Base-by-base conservation (phyloP, 768 basidiomycete genomes). In the Podaxis sp. region DNA sequence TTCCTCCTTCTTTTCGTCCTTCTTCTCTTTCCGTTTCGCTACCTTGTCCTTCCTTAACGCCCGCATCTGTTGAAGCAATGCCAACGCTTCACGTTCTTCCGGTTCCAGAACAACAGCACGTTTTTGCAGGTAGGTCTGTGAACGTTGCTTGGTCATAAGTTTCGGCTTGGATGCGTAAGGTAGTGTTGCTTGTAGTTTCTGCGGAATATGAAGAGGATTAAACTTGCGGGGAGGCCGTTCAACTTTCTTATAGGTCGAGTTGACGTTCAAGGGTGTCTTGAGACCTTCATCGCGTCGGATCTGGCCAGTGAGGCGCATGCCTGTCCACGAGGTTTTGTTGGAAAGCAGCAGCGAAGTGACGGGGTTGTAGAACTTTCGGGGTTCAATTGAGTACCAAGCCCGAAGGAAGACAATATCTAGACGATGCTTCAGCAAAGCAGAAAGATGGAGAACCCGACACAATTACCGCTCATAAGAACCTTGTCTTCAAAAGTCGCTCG, bases 401-500 rank as follows among this genome's bases (percentile, higher is more conserved):
- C 96, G 85, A 8, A 99, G 80, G 81, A 99, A 98, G 61, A 99
- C 83, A 61, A 99, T 89, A 70, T 99, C 97, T 95, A 60, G 46
- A 33, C 49, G 48, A 19, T 61, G 26, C 57, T 59, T 19, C 22
- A 59, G 59, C 22, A 19, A 54, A 13, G 61, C 60, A 7, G 19
- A 38, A 63, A 60, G 17, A 15, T 4, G 30, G 61, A 36, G 44
- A 17, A 46, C 2, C 6, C 30, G 9, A 63, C 36, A 39, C 0
- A 83, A 91, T 62, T 73, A 96, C 95, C 95, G 68, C 95, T 95
- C 88, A 89, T 94, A 65, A 99, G 82, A 7, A 99, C 82, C 79
- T 98, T 99, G 75, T 99, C 97, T 76, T 99, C 97, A 74, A 99
- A 99, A 12, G 96, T 96, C 2, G 96, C 97, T 66, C 97, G 83